These are phyloP conservation scores for Cladophialophora chaetospira DNA, from an alignment of 2,329 filamentous ascomycete genomes.

Conservation along the genomic window DNA sequence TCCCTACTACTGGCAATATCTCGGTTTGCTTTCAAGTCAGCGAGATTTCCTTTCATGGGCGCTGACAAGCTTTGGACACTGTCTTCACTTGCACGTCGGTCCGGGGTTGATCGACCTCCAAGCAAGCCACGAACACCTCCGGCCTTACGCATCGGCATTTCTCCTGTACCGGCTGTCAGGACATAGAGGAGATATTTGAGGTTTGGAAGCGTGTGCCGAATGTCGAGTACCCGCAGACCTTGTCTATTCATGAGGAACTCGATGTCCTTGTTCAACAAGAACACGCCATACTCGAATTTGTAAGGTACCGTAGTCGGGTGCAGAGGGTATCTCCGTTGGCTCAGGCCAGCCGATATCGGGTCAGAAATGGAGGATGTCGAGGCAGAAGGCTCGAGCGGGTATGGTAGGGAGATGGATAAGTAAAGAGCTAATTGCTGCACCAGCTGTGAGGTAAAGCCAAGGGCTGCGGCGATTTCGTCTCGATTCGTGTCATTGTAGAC, in stretches of 20 bases:
- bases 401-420: conserved; percentile 75
- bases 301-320: conserved; percentile 76
- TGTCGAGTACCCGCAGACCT: conserved; percentile 79
- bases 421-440: conserved; percentile 79
- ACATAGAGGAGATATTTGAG: conserved; percentile 91
- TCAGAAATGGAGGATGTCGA: conserved; percentile 77
- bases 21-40: conserved; percentile 10
- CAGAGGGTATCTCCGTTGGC: conserved; percentile 75
- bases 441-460: conserved; percentile 78
- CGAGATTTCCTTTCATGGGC: neutral
- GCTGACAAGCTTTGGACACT: conserved; percentile 35
- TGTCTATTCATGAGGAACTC: conserved; percentile 68
- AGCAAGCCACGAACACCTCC: conserved; percentile 55
- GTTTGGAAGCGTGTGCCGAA: conserved; percentile 89
- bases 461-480: conserved; percentile 74
- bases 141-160: conserved; percentile 58
- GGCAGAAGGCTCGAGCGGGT: conserved; percentile 71
- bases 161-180: conserved; percentile 73
- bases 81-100: conserved; percentile 44
- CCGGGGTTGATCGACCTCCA: conserved; percentile 41
- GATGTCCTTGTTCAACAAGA: conserved; percentile 94
- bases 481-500: conserved; percentile 70
- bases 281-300: conserved; percentile 94
- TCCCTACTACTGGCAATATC: conserved; percentile 9
- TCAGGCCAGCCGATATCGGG: conserved; percentile 59